A percentile compares a stretch with the other conserved stretches of the same genome.
Conservation (phyloP, 1,284 basidiomycete genomes). For the Flammula alnicola region DNA sequence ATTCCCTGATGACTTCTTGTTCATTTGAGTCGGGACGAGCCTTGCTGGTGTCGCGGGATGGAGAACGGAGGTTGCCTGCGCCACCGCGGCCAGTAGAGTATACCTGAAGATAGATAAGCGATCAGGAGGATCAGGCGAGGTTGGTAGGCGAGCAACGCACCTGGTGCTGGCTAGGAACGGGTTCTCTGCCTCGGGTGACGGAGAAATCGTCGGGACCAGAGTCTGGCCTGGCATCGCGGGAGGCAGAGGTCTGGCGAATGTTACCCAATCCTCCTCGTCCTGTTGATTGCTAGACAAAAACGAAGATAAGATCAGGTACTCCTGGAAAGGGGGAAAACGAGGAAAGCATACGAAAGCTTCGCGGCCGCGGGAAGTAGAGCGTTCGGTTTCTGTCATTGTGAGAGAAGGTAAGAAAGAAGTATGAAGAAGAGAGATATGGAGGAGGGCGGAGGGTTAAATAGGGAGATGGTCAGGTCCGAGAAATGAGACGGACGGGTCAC, state of each 20-base stretch:
- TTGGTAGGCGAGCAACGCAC: conserved; percentile 13
- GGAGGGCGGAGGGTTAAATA: too few relatives aligned
- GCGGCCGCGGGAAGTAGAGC: conserved; percentile 48
- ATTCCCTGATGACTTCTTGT: conserved; percentile 47
- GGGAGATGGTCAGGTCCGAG: too few relatives aligned
- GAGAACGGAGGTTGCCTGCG: conserved; percentile 77
- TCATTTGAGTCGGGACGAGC: conserved; percentile 44
- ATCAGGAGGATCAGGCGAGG: conserved; percentile 1
- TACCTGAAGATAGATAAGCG: conserved; percentile 36
- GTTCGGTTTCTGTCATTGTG: conserved; percentile 25
- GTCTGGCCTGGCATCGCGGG: conserved; percentile 41
- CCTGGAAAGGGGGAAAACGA: neutral
- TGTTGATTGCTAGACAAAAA: conserved; percentile 49
- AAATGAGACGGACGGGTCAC: conserved; percentile 4
- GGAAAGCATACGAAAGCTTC: conserved; percentile 40
- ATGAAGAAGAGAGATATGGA: neutral
- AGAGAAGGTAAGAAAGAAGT: neutral
- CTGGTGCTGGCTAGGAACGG: conserved; percentile 39
- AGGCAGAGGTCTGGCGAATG: conserved; percentile 53
- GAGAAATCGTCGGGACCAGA: conserved; percentile 51
- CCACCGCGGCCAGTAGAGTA: conserved; percentile 77
- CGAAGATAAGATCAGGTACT: neutral
- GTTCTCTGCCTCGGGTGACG: conserved; percentile 61
- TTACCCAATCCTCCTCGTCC: conserved; percentile 74
- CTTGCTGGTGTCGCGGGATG: conserved; percentile 64